These are phyloP conservation scores for Purshia tridentata DNA, from an alignment of 306 rosid species.

Conservation along the genomic window DNA sequence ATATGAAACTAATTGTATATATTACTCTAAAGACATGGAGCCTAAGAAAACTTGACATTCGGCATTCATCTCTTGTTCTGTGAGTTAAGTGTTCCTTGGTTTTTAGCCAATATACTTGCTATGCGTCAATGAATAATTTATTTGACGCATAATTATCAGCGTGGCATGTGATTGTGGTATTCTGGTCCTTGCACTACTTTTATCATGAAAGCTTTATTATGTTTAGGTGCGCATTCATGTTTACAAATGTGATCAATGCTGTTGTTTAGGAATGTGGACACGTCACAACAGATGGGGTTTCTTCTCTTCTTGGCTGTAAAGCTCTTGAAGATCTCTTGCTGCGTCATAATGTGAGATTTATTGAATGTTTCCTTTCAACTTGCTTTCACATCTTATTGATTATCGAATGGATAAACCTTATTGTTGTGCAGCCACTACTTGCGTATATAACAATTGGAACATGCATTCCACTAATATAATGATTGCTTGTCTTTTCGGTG, in stretches of 20 bases:
- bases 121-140: not conserved
- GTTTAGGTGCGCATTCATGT: slow-evolving; percentile 11
- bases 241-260: slow-evolving; percentile 23
- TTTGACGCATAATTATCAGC: not conserved
- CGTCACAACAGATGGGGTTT: slow-evolving; percentile 63
- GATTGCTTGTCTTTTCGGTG: not conserved
- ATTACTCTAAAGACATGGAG: not conserved
- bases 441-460: not conserved
- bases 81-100: slow-evolving; percentile 2
- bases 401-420: not conserved
- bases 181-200: not conserved
- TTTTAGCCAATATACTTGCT: not conserved
- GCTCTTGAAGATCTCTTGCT: slow-evolving; percentile 83
- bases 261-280: slow-evolving; percentile 69
- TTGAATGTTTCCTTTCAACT: slow-evolving; percentile 4
- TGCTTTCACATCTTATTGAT: not conserved
- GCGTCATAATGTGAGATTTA: slow-evolving; percentile 75
- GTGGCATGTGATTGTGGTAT: not conserved
- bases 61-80: not conserved
- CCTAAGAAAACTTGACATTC: no score
- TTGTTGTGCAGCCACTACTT: not conserved
- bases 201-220: slow-evolving; percentile 5
- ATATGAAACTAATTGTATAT: not conserved
- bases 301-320: slow-evolving; percentile 60
- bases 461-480: not conserved